Evolutionary conservation across 805 yeast species (phyloP), one percentile per base, ranked within the genome.

Genomic region (Saccharomycopsis sp.): DNA sequence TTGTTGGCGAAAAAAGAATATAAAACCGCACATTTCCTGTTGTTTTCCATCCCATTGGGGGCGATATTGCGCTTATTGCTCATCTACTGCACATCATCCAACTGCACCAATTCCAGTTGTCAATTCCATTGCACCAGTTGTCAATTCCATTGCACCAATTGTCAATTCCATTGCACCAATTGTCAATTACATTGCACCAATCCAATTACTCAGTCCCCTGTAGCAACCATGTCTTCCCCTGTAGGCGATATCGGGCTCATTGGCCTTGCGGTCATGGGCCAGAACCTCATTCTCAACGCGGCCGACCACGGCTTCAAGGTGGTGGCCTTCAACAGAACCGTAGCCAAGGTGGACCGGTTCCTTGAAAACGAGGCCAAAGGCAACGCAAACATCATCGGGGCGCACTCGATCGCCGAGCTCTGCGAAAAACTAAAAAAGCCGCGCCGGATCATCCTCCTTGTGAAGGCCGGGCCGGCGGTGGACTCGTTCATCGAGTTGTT

Each of bases 221-320:
- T 66, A 68, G 2, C 53, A 66, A 4, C 67, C 63, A 24, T 64
- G 65, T 2, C 63, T 65, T 4, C 48, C 37, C 37, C 37, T 29
- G 37, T 29, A 5, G 94, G 92, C 81, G 99, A 92, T 85, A 85
- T 92, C 75, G 99, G 97, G 77, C 89, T 92, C 75, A 91, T 94
- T 72, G 99, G 99, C 74, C 83, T 92, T 83, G 99, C 99, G 87
- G 99, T 92, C 67, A 92, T 92, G 99, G 99, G 99, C 77, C 96
- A 89, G 82, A 92, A 92, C 84, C 80, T 92, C 82, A 90, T 92
- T 74, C 82, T 92, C 66, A 92, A 92, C 77, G 96, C 95, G 71
- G 99, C 99, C 67, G 99, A 92, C 82, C 96, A 92, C 79, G 97
- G 97, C 60, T 92, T 83, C 82, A 60, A 60, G 34, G 98, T 94